These are phyloP conservation scores for Clitoria ternatea DNA, from an alignment of 306 rosid genomes.

Conservation along the genomic window DNA sequence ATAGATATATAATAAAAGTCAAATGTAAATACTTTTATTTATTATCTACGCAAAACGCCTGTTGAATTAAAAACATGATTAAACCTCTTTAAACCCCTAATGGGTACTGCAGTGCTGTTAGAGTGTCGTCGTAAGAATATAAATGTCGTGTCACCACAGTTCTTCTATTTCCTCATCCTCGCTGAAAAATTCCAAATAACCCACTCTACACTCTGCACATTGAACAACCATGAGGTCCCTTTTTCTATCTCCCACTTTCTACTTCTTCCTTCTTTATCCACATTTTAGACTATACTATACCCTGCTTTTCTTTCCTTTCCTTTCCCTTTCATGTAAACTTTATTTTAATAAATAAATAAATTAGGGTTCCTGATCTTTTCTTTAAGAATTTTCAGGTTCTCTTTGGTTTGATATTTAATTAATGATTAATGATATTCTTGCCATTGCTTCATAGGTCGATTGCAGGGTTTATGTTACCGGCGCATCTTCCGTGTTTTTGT, in stretches of 20 bases:
- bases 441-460: background rate
- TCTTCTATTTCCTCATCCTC: too few relatives aligned
- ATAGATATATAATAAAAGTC: too few relatives aligned
- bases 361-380: background rate
- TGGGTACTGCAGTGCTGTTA: too few relatives aligned
- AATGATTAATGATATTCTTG: background rate
- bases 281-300: too few relatives aligned
- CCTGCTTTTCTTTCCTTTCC: background rate
- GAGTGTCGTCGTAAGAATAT: too few relatives aligned
- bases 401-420: background rate
- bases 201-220: background rate
- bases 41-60: too few relatives aligned
- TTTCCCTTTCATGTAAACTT: background rate
- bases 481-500: background rate
- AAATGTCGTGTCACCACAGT: too few relatives aligned
- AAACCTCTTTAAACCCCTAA: too few relatives aligned
- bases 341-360: background rate
- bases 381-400: background rate
- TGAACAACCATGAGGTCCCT: constrained; percentile 35
- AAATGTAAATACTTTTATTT: too few relatives aligned
- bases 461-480: background rate
- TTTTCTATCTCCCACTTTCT: background rate
- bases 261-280: background rate
- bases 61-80: too few relatives aligned
- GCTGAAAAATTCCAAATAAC: too few relatives aligned